These are phyloP conservation scores for Phyllosticta capitalensis DNA, from an alignment of 2,329 filamentous ascomycete genomes.

Conservation along the genomic window DNA sequence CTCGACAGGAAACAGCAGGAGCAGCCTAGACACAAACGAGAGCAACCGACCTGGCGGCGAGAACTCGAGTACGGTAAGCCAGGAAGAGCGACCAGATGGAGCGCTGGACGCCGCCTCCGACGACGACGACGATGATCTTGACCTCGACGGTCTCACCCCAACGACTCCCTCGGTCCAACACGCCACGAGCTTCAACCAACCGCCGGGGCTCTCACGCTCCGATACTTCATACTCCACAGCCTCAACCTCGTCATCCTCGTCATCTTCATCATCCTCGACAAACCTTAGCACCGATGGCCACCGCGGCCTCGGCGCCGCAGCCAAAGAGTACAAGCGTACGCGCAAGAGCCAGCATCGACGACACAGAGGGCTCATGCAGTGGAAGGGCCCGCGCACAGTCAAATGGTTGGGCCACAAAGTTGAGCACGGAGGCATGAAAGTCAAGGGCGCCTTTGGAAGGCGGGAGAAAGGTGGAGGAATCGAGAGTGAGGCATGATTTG, in stretches of 20 bases:
- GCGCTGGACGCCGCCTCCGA: constrained; percentile 14
- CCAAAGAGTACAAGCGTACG: constrained; percentile 52
- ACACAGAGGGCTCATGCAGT: constrained; percentile 66
- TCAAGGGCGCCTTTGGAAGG: constrained; percentile 46
- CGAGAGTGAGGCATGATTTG: constrained; percentile 55
- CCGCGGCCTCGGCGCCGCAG: constrained; percentile 40
- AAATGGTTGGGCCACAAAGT: constrained; percentile 53
- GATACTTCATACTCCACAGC: neutral
- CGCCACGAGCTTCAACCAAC: constrained; percentile 14
- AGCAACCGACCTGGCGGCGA: constrained; percentile 8
- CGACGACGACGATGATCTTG: constrained; percentile 13
- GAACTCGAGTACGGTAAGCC: neutral
- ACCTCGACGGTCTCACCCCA: constrained; percentile 11
- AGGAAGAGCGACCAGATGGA: constrained; percentile 21
- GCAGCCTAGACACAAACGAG: constrained; percentile 9
- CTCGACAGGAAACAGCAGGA: constrained; percentile 1
- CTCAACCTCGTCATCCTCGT: neutral
- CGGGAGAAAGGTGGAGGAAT: constrained; percentile 49
- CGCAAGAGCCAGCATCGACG: constrained; percentile 52
- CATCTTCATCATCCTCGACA: neutral
- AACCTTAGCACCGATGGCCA: constrained; percentile 24
- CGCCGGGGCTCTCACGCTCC: neutral
- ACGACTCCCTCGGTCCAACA: constrained; percentile 19
- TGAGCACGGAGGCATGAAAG: constrained; percentile 38
- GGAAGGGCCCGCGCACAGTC: constrained; percentile 47